Evolutionary conservation across 345 rosid species (phyloP).

Genomic region (Gossypium turneri): DNA sequence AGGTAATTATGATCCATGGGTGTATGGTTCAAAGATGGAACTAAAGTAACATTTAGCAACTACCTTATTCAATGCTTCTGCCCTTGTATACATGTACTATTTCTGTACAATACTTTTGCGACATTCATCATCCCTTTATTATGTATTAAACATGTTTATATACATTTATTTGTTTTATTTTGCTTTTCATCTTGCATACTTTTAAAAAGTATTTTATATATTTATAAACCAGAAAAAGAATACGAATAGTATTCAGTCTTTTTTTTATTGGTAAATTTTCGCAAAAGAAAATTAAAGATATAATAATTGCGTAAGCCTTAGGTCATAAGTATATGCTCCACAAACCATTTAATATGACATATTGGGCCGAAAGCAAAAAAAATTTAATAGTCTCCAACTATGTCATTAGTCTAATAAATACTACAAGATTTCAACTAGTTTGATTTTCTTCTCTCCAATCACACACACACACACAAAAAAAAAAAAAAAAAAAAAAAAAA

Average conservation of each 20-base stretch:
- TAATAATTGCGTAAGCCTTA: background rate
- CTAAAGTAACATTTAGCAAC: background rate
- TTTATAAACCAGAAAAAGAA: no score
- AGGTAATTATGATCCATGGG: conserved; percentile 12
- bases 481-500: no score
- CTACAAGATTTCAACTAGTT: no score
- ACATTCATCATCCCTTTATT: background rate
- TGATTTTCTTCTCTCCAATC: no score
- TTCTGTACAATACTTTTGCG: background rate
- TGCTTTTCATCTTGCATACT: no score
- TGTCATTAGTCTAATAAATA: no score
- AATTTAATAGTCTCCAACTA: background rate
- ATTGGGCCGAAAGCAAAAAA: background rate
- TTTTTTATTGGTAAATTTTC: no score
- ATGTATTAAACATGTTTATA: no score
- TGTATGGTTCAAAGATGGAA: background rate
- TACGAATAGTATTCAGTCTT: no score
- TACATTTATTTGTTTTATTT: no score
- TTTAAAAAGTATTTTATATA: no score
- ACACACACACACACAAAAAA: background rate
- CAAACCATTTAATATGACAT: background rate
- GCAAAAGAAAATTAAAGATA: background rate
- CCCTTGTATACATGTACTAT: no score
- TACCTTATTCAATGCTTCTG: background rate
- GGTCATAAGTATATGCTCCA: background rate